Evolutionary conservation across 345 rosid species (phyloP).

Genomic region (Eucalyptus regnans): DNA sequence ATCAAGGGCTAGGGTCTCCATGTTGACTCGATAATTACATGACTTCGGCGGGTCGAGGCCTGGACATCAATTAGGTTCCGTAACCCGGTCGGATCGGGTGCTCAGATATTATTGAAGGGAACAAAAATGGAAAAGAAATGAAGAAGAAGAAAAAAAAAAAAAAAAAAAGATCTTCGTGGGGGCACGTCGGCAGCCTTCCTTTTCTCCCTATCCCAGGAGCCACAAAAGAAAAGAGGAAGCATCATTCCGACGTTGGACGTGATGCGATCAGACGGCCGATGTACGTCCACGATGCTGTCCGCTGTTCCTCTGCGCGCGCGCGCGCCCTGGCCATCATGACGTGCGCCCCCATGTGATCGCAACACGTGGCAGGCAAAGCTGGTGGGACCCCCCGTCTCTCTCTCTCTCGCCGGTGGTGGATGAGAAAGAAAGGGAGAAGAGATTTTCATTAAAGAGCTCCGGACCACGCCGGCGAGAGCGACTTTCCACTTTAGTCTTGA

Average conservation of each 20-base stretch:
- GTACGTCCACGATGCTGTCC: background rate
- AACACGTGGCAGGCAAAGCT: background rate
- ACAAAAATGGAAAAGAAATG: background rate
- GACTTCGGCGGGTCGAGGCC: background rate
- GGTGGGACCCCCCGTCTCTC: background rate
- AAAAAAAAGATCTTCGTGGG: background rate
- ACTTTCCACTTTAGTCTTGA: background rate
- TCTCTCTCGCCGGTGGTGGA: background rate
- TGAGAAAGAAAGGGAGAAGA: background rate
- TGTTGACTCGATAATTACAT: background rate
- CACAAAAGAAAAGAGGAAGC: background rate
- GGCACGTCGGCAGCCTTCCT: background rate
- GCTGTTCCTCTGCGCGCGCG: background rate
- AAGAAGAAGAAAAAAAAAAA: too few relatives aligned
- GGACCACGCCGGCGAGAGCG: background rate
- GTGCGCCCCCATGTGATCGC: background rate
- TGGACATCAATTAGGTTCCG: background rate
- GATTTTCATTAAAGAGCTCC: background rate
- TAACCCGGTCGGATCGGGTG: rapidly evolving
- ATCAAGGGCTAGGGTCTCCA: background rate
- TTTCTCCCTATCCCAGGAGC: background rate
- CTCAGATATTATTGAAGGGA: background rate
- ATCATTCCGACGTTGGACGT: background rate
- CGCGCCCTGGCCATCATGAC: background rate
- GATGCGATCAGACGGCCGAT: background rate